A percentile compares a stretch with the other conserved stretches of the same genome.
These are phyloP conservation scores for Podaxis sp. DNA, from an alignment of 768 basidiomycete genomes.

Conservation along the genomic window DNA sequence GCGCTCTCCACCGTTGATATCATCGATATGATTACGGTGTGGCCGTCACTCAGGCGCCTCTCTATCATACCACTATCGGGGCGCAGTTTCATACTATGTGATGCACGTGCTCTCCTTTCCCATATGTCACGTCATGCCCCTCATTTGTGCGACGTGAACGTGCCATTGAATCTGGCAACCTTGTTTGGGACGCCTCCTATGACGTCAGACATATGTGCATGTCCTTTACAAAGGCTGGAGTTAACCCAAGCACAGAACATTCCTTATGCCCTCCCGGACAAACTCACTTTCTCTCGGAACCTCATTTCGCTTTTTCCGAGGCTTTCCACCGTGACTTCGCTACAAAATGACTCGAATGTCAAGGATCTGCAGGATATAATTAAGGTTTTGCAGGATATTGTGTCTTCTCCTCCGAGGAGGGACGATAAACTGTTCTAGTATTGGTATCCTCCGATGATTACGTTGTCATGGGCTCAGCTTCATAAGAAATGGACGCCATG, in stretches of 20 bases:
- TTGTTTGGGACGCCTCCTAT: not conserved
- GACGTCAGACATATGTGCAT: not conserved
- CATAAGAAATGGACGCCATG: not conserved
- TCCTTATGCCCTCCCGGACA: not conserved
- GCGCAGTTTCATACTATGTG: not conserved
- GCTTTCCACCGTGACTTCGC: not conserved
- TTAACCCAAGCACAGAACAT: not conserved
- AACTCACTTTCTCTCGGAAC: not conserved
- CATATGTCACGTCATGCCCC: conserved; percentile 1
- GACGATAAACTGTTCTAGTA: not conserved
- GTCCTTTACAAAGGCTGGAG: conserved; percentile 4
- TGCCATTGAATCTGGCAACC: not conserved
- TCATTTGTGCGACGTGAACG: not conserved
- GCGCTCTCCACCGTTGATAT: not conserved
- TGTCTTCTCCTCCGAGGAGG: not conserved
- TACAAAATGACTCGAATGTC: not conserved
- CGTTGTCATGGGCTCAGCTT: not conserved
- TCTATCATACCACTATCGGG: not conserved
- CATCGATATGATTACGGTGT: not conserved
- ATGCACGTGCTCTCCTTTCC: not conserved
- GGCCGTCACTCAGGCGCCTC: not conserved
- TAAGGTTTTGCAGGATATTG: not conserved
- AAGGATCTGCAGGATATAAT: not conserved
- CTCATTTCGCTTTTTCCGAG: conserved; percentile 4
- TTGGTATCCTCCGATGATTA: not conserved